A percentile compares a stretch with the other conserved stretches of the same genome.
These are phyloP conservation scores for Pseudogymnoascus sp. DNA, from an alignment of 2,329 filamentous ascomycete species.

Conservation along the genomic window DNA sequence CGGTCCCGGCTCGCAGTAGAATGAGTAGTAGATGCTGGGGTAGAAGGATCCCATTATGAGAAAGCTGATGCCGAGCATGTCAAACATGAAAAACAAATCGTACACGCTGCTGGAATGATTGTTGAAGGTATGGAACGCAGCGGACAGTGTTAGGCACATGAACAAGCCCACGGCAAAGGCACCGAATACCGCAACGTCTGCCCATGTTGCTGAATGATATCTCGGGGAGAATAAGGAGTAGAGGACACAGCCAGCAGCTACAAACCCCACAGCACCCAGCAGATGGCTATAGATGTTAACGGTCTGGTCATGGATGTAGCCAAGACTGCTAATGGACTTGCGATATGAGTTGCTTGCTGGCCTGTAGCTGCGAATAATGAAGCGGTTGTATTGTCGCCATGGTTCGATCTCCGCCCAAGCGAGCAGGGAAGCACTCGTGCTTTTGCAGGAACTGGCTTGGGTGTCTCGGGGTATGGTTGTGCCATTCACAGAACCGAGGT, in stretches of 20 bases:
- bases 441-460: not conserved
- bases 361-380: not conserved
- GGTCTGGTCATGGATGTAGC: not conserved
- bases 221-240: not conserved
- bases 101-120: not conserved
- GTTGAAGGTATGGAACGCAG: not conserved
- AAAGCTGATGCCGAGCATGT: not conserved
- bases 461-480: not conserved
- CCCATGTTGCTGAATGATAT: not conserved
- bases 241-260: not conserved
- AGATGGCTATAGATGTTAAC: conserved; percentile 6
- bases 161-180: not conserved
- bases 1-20: conserved; percentile 1
- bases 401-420: not conserved
- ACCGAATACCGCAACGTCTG: not conserved
- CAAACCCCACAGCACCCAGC: not conserved
- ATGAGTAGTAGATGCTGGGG: not conserved
- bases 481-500: not conserved
- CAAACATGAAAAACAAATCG: not conserved
- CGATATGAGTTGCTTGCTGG: not conserved
- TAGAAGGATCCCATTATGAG: conserved; percentile 3
- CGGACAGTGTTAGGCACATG: not conserved
- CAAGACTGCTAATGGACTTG: not conserved
- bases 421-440: not conserved
- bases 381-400: conserved; percentile 6